Percentiles rank a stretch among this genome's conserved stretches.
Evolutionary conservation across 176 grass and related monocot species (phyloP).

Genomic region (Lolium rigidum): DNA sequence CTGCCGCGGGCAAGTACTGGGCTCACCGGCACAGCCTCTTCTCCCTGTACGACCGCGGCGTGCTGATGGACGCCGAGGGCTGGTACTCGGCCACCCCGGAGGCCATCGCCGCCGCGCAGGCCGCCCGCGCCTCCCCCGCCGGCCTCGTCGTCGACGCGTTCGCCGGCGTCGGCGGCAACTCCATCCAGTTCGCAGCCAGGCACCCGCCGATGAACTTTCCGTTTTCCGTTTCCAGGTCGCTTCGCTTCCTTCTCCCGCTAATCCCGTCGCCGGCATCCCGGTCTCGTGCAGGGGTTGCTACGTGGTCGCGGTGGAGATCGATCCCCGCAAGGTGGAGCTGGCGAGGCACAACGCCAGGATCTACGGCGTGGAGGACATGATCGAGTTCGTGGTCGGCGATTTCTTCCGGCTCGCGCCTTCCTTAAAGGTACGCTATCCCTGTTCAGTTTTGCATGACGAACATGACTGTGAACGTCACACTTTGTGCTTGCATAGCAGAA

Average conservation of each 20-base stretch:
- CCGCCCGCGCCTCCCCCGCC: constrained; percentile 38
- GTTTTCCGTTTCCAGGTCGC: neutral
- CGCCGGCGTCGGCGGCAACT: constrained; percentile 68
- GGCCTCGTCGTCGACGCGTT: constrained; percentile 68
- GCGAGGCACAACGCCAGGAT: constrained; percentile 66
- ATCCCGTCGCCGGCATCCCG: neutral
- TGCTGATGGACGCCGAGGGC: constrained; percentile 74
- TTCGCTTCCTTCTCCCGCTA: neutral
- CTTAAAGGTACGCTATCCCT: constrained; percentile 38
- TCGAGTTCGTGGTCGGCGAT: constrained; percentile 70
- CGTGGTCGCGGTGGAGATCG: constrained; percentile 70
- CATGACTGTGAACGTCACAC: neutral
- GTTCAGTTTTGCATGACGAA: neutral
- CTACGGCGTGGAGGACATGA: constrained; percentile 69
- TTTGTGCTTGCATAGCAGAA: neutral
- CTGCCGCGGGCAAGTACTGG: constrained; percentile 63
- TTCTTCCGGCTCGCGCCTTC: constrained; percentile 63
- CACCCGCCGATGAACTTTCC: neutral
- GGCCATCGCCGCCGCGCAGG: constrained; percentile 62
- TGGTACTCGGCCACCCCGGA: constrained; percentile 81
- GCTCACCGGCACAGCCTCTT: constrained; percentile 60
- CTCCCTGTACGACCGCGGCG: constrained; percentile 68
- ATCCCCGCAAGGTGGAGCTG: constrained; percentile 56
- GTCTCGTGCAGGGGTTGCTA: constrained; percentile 62
- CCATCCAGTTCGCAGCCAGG: constrained; percentile 79